Evolutionary conservation across 2,329 filamentous ascomycete species (phyloP), one percentile per base, ranked within the genome.

Genomic region (Hymenoscyphus linearis): DNA sequence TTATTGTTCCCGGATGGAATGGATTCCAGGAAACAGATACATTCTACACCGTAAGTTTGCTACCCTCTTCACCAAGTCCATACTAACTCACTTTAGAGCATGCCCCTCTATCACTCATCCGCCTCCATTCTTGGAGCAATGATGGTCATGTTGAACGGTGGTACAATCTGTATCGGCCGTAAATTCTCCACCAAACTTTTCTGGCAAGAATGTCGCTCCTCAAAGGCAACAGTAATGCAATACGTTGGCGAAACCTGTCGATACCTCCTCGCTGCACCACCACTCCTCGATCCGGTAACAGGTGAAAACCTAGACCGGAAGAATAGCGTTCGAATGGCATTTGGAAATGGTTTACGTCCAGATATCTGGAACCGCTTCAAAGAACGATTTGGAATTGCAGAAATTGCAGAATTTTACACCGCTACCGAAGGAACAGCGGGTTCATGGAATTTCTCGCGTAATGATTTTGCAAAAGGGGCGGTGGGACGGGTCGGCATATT

Each of bases 201-300:
- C 75, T 95, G 90, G 88, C 78, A 83, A 16, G 89, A 93, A 59
- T 87, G 88, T 16, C 83, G 88, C n/a, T 81, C 82, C 52, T 83
- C 82, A 55, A 77, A 87, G 9, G 88, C 91, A 22, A 95, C 89
- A 1, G 80, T 86, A 3, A 87, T 96, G 64, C 91, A 96, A 72
- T 96, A 96, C 71, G 91, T 96, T 14, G 91, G 91, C 58, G 91
- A 96, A 74, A 93, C 90, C 0, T 88, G 91, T 65, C 87, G 91
- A 5, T 96, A 96, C 73, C 82, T 96, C 3, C 80, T 96, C 12
- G 81, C 88, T 0, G 84, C 85, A 0, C 76, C 88, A 2, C 79
- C 84, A 0, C 80, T 87, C 60, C 73, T 79, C 27, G 86, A 91
- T 66, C 80, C 86, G 0, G 72, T 72, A 6, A 90, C 86, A 0